phyloP scores from a whole-genome alignment of 352 stramenopile species.

The Peronospora destructor region DNA sequence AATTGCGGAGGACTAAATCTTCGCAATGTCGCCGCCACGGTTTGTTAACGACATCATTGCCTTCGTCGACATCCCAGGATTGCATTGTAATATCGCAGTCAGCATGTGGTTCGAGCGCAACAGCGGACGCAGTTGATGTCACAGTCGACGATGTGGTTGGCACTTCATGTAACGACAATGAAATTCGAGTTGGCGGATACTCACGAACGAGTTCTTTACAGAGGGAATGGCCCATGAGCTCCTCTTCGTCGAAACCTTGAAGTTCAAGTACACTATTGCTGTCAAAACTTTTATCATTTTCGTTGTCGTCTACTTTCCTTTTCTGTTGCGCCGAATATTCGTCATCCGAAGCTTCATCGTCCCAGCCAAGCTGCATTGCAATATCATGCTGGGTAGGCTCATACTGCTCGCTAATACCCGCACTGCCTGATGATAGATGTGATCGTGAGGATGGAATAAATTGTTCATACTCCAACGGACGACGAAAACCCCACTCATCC shows the following conservation, averaged over 20 bases:
- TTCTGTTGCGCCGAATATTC: slow-evolving; percentile 14
- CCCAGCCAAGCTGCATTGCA: slow-evolving; percentile 16
- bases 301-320: slow-evolving; percentile 19
- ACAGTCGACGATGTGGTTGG: slow-evolving; percentile 16
- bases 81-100: slow-evolving; percentile 18
- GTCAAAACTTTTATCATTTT: slow-evolving; percentile 26
- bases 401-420: slow-evolving; percentile 27
- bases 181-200: slow-evolving; percentile 5
- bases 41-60: slow-evolving; percentile 7
- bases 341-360: slow-evolving; percentile 9
- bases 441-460: slow-evolving; percentile 15
- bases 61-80: slow-evolving; percentile 11
- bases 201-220: slow-evolving; percentile 15
- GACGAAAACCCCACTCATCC: slow-evolving; percentile 16
- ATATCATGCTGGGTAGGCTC: slow-evolving; percentile 12
- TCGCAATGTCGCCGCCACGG: not conserved
- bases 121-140: slow-evolving; percentile 8
- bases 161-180: slow-evolving; percentile 15
- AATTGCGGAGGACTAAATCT: slow-evolving; percentile 57
- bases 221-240: slow-evolving; percentile 14
- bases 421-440: slow-evolving; percentile 23
- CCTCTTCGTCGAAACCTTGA: slow-evolving; percentile 22
- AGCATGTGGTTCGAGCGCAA: slow-evolving; percentile 9
- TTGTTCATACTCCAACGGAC: slow-evolving; percentile 18
- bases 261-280: slow-evolving; percentile 25